Percentiles rank a stretch among this genome's conserved stretches.
Evolutionary conservation across 2,329 filamentous ascomycete species (phyloP).

Genomic region (Paecilomyces dactylethromorphus): DNA sequence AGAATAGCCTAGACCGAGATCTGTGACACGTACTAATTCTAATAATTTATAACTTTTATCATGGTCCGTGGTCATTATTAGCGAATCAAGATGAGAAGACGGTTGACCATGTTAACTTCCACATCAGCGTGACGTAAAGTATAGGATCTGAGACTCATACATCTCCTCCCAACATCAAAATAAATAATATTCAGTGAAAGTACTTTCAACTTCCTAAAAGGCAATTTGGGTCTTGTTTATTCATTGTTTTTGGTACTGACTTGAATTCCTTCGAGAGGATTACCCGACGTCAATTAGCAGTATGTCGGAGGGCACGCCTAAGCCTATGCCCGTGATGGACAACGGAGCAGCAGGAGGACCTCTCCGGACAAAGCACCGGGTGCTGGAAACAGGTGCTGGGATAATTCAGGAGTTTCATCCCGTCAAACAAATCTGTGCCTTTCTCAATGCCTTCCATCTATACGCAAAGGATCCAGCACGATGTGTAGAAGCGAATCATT

Average conservation of each 20-base stretch:
- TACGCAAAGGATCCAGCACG: conserved; percentile 68
- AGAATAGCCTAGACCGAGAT: background rate
- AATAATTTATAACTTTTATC: too few species aligned
- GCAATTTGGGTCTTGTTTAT: background rate
- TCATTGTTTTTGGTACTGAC: background rate
- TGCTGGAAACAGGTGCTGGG: conserved; percentile 32
- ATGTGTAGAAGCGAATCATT: conserved; percentile 73
- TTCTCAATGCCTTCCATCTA: conserved; percentile 80
- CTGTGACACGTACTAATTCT: background rate
- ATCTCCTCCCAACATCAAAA: too few species aligned
- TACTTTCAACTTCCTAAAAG: background rate
- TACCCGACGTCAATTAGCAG: background rate
- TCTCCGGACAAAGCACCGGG: conserved; percentile 25
- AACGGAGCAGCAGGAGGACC: conserved; percentile 22
- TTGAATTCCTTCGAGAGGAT: background rate
- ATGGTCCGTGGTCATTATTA: background rate
- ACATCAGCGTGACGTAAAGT: background rate
- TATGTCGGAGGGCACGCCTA: background rate
- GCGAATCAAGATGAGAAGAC: background rate
- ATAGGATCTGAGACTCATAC: background rate
- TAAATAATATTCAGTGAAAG: background rate
- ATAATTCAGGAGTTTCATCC: conserved; percentile 54
- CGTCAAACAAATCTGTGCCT: conserved; percentile 68
- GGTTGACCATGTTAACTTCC: background rate
- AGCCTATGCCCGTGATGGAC: background rate